phyloP scores from a whole-genome alignment of 2,329 filamentous ascomycete genomes.

The Periconia macrospinosa region DNA sequence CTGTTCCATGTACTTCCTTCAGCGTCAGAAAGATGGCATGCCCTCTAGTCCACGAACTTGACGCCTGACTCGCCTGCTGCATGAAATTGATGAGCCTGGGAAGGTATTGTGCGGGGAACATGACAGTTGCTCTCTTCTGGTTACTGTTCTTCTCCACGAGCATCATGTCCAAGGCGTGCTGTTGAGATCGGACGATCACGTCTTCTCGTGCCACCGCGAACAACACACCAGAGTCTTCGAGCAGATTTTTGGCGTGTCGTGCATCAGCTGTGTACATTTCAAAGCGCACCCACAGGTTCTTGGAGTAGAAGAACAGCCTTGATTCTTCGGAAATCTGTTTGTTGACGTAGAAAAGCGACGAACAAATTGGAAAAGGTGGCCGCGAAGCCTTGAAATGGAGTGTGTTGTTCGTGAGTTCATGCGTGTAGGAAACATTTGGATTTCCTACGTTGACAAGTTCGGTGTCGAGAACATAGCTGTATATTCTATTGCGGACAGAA shows the following conservation, averaged over 20 bases:
- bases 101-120: constrained; percentile 40
- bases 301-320: constrained; percentile 32
- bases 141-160: constrained; percentile 32
- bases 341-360: constrained; percentile 29
- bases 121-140: constrained; percentile 27
- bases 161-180: constrained; percentile 31
- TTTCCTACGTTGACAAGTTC: constrained; percentile 35
- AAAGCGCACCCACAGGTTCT: constrained; percentile 34
- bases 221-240: constrained; percentile 34
- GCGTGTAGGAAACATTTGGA: constrained; percentile 34
- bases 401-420: constrained; percentile 19
- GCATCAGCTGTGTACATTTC: constrained; percentile 29
- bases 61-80: constrained; percentile 24
- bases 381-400: constrained; percentile 34
- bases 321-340: constrained; percentile 27
- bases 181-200: constrained; percentile 9
- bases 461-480: constrained; percentile 36
- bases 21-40: constrained; percentile 27
- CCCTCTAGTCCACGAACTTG: constrained; percentile 20
- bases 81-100: constrained; percentile 40
- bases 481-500: constrained; percentile 36
- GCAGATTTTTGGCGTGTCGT: constrained; percentile 34
- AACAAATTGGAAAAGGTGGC: constrained; percentile 26
- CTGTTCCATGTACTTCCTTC: constrained; percentile 26
- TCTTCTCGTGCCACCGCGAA: constrained; percentile 20